Evolutionary conservation across 2,329 filamentous ascomycete species (phyloP), one percentile per base, ranked within the genome.

Genomic region (Penicillium sp.): DNA sequence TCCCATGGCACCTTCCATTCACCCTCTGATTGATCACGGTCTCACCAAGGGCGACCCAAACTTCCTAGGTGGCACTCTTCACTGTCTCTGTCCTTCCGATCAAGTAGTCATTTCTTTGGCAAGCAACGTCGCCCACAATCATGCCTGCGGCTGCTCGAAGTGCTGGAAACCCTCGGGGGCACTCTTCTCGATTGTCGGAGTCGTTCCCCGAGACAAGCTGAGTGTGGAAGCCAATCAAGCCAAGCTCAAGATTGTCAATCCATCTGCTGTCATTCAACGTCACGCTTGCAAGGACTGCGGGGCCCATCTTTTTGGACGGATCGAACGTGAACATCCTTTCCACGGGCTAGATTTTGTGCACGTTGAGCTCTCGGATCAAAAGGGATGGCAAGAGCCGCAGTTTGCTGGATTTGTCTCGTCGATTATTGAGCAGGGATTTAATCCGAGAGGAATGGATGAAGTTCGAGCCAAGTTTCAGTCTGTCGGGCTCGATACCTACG

Each of bases 361-460:
- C 59, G 69, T 68, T 1, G 80, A 84, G 62, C 64, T 84, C 30
- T 75, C 72, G 12, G 65, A 72, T 34, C 60, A 72, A 37, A 69
- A 74, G 56, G 79, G 79, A n/a, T 84, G 80, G 79, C 79, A 84
- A 62, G 80, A 82, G 64, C 79, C 79, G 5, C 79, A 83, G 54
- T 84, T 84, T 48, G 80, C 80, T 2, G 80, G 73, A 0, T 84
- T 84, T 43, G 79, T 84, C 26, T 77, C 74, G 23, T 79, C 74
- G 39, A 76, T 83, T 41, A 81, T 84, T 42, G 80, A 84, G 72
- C 78, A 82, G 55, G 80, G 80, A 1, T 80, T 76, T 50, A 60
- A 72, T 31, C 74, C 79, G 0, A 57, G 64, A 11, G 65, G 68
- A 23, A 80, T 80, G 51, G 71, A 69, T 32, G 71, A 67, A 12